Conservation (phyloP, 169 alveolate genomes). For the Cryptosporidium andersoni region DNA sequence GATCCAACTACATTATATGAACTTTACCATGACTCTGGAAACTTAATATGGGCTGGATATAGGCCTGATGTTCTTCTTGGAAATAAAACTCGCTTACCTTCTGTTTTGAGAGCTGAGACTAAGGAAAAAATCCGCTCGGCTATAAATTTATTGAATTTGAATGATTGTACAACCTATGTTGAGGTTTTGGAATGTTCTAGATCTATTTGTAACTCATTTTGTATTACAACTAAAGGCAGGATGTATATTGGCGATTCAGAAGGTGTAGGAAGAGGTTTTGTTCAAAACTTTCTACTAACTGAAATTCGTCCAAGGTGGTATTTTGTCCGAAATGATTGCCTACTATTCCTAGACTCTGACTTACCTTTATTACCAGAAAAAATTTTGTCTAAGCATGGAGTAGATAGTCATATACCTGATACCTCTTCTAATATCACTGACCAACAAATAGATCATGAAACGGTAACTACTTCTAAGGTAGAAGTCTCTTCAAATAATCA, state of each 20-base stretch:
- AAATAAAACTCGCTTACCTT: background rate
- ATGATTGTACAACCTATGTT: constrained; percentile 62
- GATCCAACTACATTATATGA: constrained; percentile 66
- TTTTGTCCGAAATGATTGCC: constrained; percentile 60
- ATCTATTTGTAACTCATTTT: constrained; percentile 44
- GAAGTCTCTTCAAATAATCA: background rate
- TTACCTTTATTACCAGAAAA: constrained; percentile 1
- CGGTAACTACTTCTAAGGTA: too few relatives aligned
- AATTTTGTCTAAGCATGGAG: too few relatives aligned
- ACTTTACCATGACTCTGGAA: constrained; percentile 67
- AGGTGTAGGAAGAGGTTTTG: constrained; percentile 41
- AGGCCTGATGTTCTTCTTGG: constrained; percentile 14
- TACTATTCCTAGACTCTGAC: constrained; percentile 48
- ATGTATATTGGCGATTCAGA: constrained; percentile 61
- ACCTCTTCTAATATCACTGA: background rate
- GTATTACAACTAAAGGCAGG: constrained; percentile 62
- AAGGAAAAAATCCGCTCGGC: constrained; percentile 67
- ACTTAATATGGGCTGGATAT: constrained; percentile 55
- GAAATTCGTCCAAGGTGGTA: constrained; percentile 70
- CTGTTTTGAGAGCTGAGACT: constrained; percentile 67
- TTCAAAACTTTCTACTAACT: constrained; percentile 50
- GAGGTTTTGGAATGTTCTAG: constrained; percentile 63
- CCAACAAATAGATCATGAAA: background rate
- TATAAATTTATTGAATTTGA: constrained; percentile 36
- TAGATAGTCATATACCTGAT: too few relatives aligned